These are phyloP conservation scores for Aspergillus alliaceus DNA, from an alignment of 2,329 filamentous ascomycete species.

Conservation along the genomic window DNA sequence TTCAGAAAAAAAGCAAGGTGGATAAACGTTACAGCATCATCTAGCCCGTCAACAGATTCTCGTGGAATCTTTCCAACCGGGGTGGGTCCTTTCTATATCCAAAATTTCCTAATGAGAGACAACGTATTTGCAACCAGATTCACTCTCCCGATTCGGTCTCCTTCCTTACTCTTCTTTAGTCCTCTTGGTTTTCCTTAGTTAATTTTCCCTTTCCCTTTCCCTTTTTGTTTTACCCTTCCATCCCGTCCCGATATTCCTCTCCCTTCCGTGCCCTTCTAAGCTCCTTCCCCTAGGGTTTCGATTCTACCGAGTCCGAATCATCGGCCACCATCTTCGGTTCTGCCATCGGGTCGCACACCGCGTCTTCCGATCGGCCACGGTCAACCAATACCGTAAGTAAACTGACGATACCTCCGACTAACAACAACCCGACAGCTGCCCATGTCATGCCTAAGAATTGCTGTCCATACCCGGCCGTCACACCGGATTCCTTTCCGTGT, in stretches of 20 bases:
- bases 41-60: too few species aligned
- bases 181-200: background rate
- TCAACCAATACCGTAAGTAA: conserved; percentile 27
- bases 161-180: background rate
- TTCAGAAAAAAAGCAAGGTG: background rate
- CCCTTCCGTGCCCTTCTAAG: background rate
- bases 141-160: background rate
- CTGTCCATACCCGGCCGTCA: conserved; percentile 51
- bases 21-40: background rate
- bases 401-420: conserved; percentile 31
- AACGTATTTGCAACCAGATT: background rate
- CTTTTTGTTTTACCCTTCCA: background rate
- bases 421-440: conserved; percentile 48
- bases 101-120: background rate
- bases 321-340: conserved; percentile 4
- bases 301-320: conserved; percentile 8
- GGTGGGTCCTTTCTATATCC: too few species aligned
- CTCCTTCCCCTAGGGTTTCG: background rate
- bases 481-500: conserved; percentile 51
- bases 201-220: background rate
- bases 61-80: background rate
- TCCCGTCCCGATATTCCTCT: background rate
- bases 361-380: conserved; percentile 4
- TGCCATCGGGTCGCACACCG: background rate
- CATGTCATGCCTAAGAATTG: conserved; percentile 62